These are phyloP conservation scores for Ambrosia trifida DNA, from an alignment of 129 eudicot species.

Conservation along the genomic window DNA sequence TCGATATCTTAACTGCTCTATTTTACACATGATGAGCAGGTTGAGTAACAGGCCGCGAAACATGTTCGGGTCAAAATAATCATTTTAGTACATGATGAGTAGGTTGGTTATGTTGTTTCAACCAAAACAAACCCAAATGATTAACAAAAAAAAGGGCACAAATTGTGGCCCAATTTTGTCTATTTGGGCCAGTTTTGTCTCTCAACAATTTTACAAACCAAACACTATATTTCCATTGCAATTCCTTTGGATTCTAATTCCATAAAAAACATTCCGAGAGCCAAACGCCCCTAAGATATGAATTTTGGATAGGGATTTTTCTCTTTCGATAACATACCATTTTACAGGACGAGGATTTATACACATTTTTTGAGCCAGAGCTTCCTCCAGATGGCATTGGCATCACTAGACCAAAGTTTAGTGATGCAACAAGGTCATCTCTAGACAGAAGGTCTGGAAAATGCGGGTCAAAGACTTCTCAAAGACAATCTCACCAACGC, in stretches of 20 bases:
- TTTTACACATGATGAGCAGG: neutral
- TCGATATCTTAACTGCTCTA: neutral
- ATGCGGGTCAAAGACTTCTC: conserved; percentile 50
- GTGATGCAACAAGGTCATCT: conserved; percentile 43
- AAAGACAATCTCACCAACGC: conserved; percentile 36
- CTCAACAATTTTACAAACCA: too few relatives aligned
- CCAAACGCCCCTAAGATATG: too few relatives aligned
- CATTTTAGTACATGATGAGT: neutral
- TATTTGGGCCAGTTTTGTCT: neutral
- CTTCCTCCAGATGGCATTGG: conserved; percentile 57
- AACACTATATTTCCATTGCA: too few relatives aligned
- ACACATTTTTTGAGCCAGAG: conserved; percentile 90
- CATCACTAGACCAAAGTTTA: conserved; percentile 46
- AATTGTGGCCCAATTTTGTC: too few relatives aligned
- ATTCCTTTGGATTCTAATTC: too few relatives aligned
- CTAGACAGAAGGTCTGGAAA: conserved; percentile 48
- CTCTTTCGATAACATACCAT: neutral
- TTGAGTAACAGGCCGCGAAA: neutral
- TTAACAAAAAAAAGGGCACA: too few relatives aligned
- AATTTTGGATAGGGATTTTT: neutral
- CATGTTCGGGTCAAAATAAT: neutral
- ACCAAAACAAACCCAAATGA: too few relatives aligned
- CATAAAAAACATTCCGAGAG: too few relatives aligned
- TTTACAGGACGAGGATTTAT: conserved; percentile 83
- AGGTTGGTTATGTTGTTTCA: too few relatives aligned